A percentile compares a stretch with the other conserved stretches of the same genome.
Evolutionary conservation across 2,329 filamentous ascomycete genomes (phyloP).

Genomic region (Fusarium sp.): DNA sequence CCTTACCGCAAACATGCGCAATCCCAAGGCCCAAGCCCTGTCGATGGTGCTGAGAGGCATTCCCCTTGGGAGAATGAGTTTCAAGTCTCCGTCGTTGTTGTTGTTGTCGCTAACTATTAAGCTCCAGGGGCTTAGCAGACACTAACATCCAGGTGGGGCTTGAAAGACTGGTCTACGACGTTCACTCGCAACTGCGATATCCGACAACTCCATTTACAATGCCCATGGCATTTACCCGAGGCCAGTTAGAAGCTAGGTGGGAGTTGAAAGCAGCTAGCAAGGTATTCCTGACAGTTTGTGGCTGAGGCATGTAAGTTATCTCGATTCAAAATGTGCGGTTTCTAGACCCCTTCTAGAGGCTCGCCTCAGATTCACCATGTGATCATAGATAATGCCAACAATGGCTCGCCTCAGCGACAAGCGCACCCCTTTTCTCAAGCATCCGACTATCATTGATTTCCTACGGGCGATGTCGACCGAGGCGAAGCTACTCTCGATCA

Average conservation of each 20-base stretch:
- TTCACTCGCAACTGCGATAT: neutral
- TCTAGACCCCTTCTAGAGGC: neutral
- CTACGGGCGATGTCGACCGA: neutral
- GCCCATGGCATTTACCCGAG: neutral
- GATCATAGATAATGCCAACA: neutral
- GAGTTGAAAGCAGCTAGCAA: neutral
- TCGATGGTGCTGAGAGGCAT: neutral
- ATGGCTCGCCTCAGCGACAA: neutral
- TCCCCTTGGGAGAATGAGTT: neutral
- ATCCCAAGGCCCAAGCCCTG: neutral
- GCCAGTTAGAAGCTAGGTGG: neutral
- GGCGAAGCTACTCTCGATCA: neutral
- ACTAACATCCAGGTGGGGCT: neutral
- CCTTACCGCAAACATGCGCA: neutral
- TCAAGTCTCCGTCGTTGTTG: neutral
- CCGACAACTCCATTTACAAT: neutral
- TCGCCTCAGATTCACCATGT: neutral
- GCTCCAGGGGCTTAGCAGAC: conserved; percentile 10
- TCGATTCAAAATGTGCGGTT: neutral
- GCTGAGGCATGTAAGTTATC: neutral
- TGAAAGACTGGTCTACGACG: conserved; percentile 2
- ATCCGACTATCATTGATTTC: neutral
- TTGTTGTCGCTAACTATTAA: neutral
- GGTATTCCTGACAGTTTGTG: neutral
- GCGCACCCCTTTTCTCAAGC: neutral